Percentiles rank a stretch among this genome's conserved stretches.
Evolutionary conservation across 306 rosid genomes (phyloP).

Genomic region (Corylus avellana): DNA sequence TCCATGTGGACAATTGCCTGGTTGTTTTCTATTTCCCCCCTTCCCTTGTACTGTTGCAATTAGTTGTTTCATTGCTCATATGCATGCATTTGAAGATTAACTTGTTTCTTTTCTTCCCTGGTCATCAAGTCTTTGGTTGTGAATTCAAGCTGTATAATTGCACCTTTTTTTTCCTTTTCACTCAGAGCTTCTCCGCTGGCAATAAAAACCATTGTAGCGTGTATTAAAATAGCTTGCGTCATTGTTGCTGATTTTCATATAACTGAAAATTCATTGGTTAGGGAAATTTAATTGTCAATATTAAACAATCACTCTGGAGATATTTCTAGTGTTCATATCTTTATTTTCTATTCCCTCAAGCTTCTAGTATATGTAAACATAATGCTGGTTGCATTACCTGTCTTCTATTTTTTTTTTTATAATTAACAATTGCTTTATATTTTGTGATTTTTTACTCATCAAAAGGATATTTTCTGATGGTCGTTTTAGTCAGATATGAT

Average conservation of each 20-base stretch:
- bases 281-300: not conserved
- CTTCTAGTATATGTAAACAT: slow-evolving; percentile 2
- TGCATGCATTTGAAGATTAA: not conserved
- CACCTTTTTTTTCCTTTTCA: not conserved
- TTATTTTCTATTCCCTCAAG: not conserved
- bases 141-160: slow-evolving; percentile 1
- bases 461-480: slow-evolving; percentile 28
- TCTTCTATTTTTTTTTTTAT: slow-evolving; percentile 16
- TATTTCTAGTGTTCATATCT: not conserved
- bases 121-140: not conserved
- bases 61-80: not conserved
- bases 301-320: not conserved
- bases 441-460: slow-evolving; percentile 31
- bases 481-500: slow-evolving; percentile 84
- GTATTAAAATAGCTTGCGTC: not conserved
- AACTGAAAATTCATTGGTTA: not conserved
- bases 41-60: not conserved
- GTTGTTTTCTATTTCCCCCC: too few relatives aligned
- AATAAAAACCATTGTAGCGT: not conserved
- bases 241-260: not conserved
- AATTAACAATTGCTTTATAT: slow-evolving; percentile 23
- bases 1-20: not conserved
- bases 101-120: not conserved
- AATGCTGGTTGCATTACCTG: slow-evolving; percentile 5
- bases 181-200: not conserved